Percentiles rank a stretch among this genome's conserved stretches.
These are phyloP conservation scores for Fusarium sp. DNA, from an alignment of 2,329 filamentous ascomycete species.

Conservation along the genomic window DNA sequence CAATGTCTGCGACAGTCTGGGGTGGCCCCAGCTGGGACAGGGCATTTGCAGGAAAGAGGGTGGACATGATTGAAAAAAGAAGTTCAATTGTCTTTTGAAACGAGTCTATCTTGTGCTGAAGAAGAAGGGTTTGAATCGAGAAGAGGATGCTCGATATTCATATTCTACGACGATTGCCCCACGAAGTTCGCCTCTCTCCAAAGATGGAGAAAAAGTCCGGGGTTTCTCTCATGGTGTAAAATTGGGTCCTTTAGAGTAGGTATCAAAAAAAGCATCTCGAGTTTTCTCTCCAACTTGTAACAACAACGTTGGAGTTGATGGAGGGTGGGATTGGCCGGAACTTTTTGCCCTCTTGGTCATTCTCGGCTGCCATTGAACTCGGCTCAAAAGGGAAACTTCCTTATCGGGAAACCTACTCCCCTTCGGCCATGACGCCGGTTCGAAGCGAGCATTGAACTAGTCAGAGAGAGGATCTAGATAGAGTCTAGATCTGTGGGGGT, in stretches of 20 bases:
- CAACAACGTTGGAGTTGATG: not conserved
- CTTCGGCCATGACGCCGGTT: not conserved
- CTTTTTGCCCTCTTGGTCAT: slow-evolving; percentile 1
- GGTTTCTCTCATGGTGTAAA: not conserved
- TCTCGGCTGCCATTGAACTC: not conserved
- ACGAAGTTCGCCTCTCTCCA: not conserved
- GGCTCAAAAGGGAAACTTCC: slow-evolving; percentile 15
- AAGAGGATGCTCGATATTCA: slow-evolving; percentile 19
- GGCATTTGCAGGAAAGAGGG: slow-evolving; percentile 32
- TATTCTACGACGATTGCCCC: not conserved
- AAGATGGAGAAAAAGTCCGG: slow-evolving; percentile 20
- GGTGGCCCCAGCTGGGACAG: slow-evolving; percentile 29
- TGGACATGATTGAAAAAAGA: slow-evolving; percentile 25
- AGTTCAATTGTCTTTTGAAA: not conserved
- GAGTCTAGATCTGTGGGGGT: slow-evolving; percentile 20
- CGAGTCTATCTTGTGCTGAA: not conserved
- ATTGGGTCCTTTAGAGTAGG: not conserved
- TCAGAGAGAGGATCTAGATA: not conserved
- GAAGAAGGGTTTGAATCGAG: not conserved
- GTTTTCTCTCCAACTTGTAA: not conserved
- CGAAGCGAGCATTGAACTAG: not conserved
- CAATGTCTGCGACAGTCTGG: slow-evolving; percentile 37
- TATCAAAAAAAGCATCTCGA: not conserved
- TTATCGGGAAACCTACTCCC: not conserved
- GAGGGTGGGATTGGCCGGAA: not conserved